Evolutionary conservation across 1,284 basidiomycete genomes (phyloP).

Genomic region (Garcileccinum viscosum): DNA sequence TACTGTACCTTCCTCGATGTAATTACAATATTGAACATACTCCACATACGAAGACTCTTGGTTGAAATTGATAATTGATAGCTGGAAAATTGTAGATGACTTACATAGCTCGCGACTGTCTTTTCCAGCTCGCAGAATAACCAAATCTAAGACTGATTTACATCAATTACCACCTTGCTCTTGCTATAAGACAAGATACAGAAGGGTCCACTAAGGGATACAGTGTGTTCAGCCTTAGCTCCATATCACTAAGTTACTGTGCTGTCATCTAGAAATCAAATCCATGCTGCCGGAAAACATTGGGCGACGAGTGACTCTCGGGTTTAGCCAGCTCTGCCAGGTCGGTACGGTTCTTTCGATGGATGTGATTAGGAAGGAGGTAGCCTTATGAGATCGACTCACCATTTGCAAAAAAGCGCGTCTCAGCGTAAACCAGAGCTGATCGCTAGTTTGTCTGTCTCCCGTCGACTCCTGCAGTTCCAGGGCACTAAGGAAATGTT

Average conservation of each 20-base stretch:
- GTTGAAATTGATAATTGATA: too few species aligned
- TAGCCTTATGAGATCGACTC: constrained; percentile 29
- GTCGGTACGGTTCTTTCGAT: constrained; percentile 61
- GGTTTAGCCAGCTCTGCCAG: constrained; percentile 69
- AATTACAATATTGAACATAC: too few species aligned
- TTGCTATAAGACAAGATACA: not conserved
- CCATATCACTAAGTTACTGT: constrained; percentile 10
- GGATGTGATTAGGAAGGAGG: not conserved
- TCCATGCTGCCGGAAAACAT: constrained; percentile 77
- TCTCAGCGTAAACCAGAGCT: constrained; percentile 92
- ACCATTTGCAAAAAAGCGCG: constrained; percentile 86
- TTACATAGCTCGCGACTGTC: too few species aligned
- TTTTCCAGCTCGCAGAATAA: too few species aligned
- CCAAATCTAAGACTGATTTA: too few species aligned
- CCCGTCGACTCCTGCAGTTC: constrained; percentile 72
- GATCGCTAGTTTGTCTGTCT: constrained; percentile 75
- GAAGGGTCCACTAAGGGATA: not conserved
- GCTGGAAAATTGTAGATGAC: too few species aligned
- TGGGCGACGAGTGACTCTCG: constrained; percentile 56
- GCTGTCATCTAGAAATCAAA: constrained; percentile 76
- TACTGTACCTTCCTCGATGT: too few species aligned
- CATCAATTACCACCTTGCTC: not conserved
- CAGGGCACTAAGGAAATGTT: constrained; percentile 95
- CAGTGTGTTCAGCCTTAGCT: not conserved
- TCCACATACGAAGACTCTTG: too few species aligned